A percentile compares a stretch with the other conserved stretches of the same genome.
phyloP scores from a whole-genome alignment of 2,329 filamentous ascomycete species.

The Cladophialophora yegresii region DNA sequence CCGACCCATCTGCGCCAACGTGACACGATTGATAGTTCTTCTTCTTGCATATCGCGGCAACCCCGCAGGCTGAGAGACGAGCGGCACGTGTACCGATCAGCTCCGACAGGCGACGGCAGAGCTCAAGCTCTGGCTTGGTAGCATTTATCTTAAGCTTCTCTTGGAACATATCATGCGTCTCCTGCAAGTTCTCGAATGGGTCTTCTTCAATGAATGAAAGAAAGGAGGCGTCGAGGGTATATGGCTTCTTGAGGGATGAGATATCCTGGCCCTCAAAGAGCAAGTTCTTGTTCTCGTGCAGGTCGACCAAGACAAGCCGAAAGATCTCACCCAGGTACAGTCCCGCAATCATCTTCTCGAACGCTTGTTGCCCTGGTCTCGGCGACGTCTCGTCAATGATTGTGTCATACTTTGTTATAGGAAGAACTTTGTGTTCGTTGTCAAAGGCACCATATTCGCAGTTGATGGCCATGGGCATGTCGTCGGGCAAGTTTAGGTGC shows the following conservation, averaged over 20 bases:
- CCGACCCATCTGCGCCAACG: conserved; percentile 93
- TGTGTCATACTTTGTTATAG: conserved; percentile 80
- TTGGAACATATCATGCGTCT: conserved; percentile 80
- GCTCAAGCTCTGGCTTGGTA: conserved; percentile 78
- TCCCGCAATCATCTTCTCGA: conserved; percentile 97
- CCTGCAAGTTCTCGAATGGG: conserved; percentile 89
- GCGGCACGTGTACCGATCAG: conserved; percentile 93
- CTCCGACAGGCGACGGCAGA: conserved; percentile 85
- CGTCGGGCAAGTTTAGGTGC: conserved; percentile 81
- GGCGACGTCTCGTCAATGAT: conserved; percentile 89
- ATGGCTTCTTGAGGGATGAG: conserved; percentile 76
- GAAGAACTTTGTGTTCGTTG: conserved; percentile 86
- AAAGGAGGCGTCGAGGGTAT: conserved; percentile 90
- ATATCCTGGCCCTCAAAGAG: conserved; percentile 87
- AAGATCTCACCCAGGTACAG: conserved; percentile 94
- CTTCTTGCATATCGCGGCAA: conserved; percentile 96
- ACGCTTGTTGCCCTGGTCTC: conserved; percentile 88
- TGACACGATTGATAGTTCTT: conserved; percentile 86
- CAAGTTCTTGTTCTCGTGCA: conserved; percentile 75
- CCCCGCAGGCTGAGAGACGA: conserved; percentile 88
- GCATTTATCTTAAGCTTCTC: conserved; percentile 71
- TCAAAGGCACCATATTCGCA: conserved; percentile 98
- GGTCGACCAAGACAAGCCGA: conserved; percentile 79
- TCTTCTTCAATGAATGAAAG: conserved; percentile 92
- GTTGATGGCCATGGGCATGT: conserved; percentile 90